Evolutionary conservation across 1,284 basidiomycete genomes (phyloP), one percentile per base, ranked within the genome.

Genomic region (Pyrrhoderma noxium): DNA sequence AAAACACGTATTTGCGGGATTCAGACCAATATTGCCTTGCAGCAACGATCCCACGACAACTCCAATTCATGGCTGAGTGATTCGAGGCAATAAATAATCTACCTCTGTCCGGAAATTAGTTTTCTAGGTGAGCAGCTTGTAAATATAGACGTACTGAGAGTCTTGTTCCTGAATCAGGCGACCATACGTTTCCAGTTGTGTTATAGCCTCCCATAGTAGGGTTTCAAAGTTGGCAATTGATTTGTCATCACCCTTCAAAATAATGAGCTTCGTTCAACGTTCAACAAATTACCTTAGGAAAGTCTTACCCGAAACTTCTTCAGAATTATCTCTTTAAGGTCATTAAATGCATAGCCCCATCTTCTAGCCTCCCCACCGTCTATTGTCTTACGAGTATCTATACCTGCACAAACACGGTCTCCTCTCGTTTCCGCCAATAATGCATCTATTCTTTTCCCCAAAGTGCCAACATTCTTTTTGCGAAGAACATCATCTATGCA

Each of bases 401-500:
- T 74, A 31, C 82, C 80, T 23, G 73, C 68, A 66, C 92, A 94
- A 14, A 91, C 60, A 51, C 82, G 75, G 53, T 70, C 70, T 5
- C 92, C 93, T 49, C 85, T 74, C 59, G 82, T 79, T 57, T 75
- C 73, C 1, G 80, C 85, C 42, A 96, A 73, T 39, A 79, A 68
- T 9, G 71, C 69, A 64, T 90, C 85, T 41, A 94, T 77, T 18
- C 77, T 76, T 60, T 80, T 86, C 0, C 89, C 93, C 45, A 93
- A 70, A 22, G 71, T 75, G 21, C 88, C 88, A 44, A 96, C 87
- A 60, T 86, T 77, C 56, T 79, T 72, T 67, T 85, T 87, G 62
- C 88, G 80, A 60, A 74, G 80, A 43, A 89, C 89, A 67, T 97
- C 93, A 61, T 89, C 85, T 37, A 81, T 70, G 65, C 94, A 97